Base-by-base conservation (phyloP, 768 basidiomycete genomes). In the Suillus americanus region DNA sequence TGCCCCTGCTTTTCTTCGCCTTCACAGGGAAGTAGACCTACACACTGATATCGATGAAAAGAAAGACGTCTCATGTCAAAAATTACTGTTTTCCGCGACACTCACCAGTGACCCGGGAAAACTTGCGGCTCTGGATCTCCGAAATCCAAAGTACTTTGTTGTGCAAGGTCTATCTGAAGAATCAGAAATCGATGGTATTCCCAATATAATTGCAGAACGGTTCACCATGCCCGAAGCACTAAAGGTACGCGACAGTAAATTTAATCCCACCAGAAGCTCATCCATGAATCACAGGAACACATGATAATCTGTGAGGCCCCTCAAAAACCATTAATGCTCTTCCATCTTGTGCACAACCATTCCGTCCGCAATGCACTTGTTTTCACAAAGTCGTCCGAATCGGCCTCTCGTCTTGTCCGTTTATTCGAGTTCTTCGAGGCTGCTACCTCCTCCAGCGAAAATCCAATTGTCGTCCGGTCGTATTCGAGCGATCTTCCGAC, bases 311-410 rank as follows among this genome's bases (percentile, higher is more conserved):
- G 89, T 67, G 85, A 90, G 59, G 78, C 94, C 1, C 81, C 87
- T 0, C 81, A 89, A 68, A 99, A 99, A 74, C 96, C 97, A 2
- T 83, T 99, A 10, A 81, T 94, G 69, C 86, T 99, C 62, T 91
- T 97, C 76, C 83, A 98, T 71, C 89, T 99, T 60, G 81, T 97
- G 3, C 88, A 91, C 71, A 73, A 79, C 9, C 81, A 79, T 55
- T 71, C 79, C 9, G 82, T 95, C 25, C 81, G 76, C 10, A 91
- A 91, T 64, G 91, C 90, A 0, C 81, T 99, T 40, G 89, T 97
- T 37, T 99, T 99, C 79, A 97, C 97, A n/a, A 99, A 98, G 78
- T 94, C 92, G 0, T 90, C 96, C 5, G 96, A 99, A 73, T 94
- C 94, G 0, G 92, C 95, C 0, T 79, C 82, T 4, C 86, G 97